Conservation (phyloP, 2,329 filamentous ascomycete species). For the Epichloe sibirici region DNA sequence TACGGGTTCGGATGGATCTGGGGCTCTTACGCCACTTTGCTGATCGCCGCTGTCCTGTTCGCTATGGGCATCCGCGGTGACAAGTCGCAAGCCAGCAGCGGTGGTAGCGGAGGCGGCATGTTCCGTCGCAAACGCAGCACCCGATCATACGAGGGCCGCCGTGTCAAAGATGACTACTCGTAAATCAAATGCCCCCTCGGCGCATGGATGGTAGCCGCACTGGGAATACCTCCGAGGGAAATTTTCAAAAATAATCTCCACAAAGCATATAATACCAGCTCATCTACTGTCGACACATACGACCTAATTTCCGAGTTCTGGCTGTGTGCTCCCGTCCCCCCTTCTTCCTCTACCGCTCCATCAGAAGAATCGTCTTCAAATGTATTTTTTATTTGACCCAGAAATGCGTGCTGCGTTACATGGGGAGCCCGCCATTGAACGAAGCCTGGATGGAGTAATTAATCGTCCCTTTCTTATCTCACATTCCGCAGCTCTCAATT, state of each 20-base stretch:
- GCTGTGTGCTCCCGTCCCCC: too few relatives aligned
- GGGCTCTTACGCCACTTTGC: slow-evolving; percentile 54
- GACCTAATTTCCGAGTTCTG: too few relatives aligned
- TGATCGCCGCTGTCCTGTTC: slow-evolving; percentile 57
- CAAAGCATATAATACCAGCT: too few relatives aligned
- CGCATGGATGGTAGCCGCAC: background rate
- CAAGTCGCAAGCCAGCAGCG: slow-evolving; percentile 21
- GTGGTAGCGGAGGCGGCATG: slow-evolving; percentile 11
- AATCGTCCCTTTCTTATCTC: too few relatives aligned
- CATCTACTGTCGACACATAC: too few relatives aligned
- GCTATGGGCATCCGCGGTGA: slow-evolving; percentile 46
- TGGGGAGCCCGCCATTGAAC: too few relatives aligned
- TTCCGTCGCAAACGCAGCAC: slow-evolving; percentile 22
- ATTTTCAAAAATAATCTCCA: background rate
- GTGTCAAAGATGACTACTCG: slow-evolving; percentile 60
- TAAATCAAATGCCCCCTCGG: slow-evolving; percentile 20
- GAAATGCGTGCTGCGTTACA: too few relatives aligned
- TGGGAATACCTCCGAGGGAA: background rate
- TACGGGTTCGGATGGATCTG: slow-evolving; percentile 70
- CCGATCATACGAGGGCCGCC: slow-evolving; percentile 32
- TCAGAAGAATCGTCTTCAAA: too few relatives aligned
- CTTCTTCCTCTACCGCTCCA: too few relatives aligned
- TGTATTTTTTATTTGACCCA: too few relatives aligned
- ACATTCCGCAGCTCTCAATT: too few relatives aligned
- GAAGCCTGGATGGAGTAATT: too few relatives aligned